These are phyloP conservation scores for Rhodofomes roseus DNA, from an alignment of 1,284 basidiomycete species.

Conservation along the genomic window DNA sequence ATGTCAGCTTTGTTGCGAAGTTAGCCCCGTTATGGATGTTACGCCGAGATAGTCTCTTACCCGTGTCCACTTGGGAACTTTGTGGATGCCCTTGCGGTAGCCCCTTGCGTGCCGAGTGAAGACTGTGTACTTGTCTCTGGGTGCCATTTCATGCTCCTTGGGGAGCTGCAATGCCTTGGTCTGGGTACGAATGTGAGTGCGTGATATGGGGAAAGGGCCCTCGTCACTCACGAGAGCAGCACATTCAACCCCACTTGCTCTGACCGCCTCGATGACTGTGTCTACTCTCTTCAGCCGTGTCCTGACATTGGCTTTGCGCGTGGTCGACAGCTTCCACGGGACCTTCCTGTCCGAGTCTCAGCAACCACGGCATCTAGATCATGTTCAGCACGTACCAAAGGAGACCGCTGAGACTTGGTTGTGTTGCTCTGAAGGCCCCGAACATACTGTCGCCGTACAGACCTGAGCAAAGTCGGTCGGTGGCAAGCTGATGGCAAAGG, in stretches of 20 bases:
- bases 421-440: conserved; percentile 69
- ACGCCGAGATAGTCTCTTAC: conserved; percentile 40
- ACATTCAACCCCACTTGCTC: conserved; percentile 77
- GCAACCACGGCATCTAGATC: neutral
- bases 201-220: neutral
- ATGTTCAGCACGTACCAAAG: conserved; percentile 55
- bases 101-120: conserved; percentile 71
- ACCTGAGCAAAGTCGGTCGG: neutral
- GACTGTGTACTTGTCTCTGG: conserved; percentile 94
- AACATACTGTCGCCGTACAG: conserved; percentile 48
- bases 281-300: conserved; percentile 90
- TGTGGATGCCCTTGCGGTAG: conserved; percentile 94
- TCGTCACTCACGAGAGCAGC: conserved; percentile 60
- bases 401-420: conserved; percentile 67
- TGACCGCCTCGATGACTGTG: conserved; percentile 86
- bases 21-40: neutral
- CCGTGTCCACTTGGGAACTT: conserved; percentile 92
- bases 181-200: conserved; percentile 31
- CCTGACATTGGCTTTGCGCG: conserved; percentile 90
- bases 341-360: conserved; percentile 67
- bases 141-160: conserved; percentile 84
- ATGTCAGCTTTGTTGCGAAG: conserved; percentile 56
- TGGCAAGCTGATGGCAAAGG: conserved; percentile 4
- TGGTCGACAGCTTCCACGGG: conserved; percentile 89
- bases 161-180: conserved; percentile 72